Evolutionary conservation across 1,284 basidiomycete genomes (phyloP), one percentile per base, ranked within the genome.

Genomic region (Trichosporon sp.): DNA sequence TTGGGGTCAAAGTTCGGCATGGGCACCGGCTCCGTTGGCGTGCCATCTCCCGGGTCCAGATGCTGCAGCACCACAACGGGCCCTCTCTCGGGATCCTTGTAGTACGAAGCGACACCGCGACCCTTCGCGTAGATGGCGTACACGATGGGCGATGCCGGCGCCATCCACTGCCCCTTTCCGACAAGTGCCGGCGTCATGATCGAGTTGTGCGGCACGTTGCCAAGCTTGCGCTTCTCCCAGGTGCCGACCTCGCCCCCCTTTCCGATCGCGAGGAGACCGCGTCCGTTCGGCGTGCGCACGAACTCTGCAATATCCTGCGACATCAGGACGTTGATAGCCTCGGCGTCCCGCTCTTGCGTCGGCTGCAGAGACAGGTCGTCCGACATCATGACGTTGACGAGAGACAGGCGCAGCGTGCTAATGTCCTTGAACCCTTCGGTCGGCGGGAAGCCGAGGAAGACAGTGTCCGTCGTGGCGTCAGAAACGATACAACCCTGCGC

Each of bases 401-500:
- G 65, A 3, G 75, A 76, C 0, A 79, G 19, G n/a, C 56, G 70
- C 10, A 75, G 68, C 1, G 72, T 65, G 4, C 68, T 32, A 32
- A 77, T 73, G 14, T 70, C 67, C 26, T 64, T 48, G 59, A 74
- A 46, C 1, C 8, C 19, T 3, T 54, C 54, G 7, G 46, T 11
- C 0, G 74, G 72, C 8, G 76, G 71, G 73, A 51, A 80, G 56
- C 16, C 78, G 37, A 66, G 63, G 69, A 79, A 88, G 88, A 75
- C 91, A 74, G 1, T 88, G 87, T 46, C 86, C 86, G 59, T 92
- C 83, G 61, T 86, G 78, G 59, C 31, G 21, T 61, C 59, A 0
- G 77, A 89, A 89, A 61, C 88, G 83, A 4, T 90, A 89, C 10
- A 89, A 85, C 14, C 88, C 87, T 16, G 88, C 89, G 70, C 90